Evolutionary conservation across 1,284 basidiomycete genomes (phyloP).

Genomic region (Quambalaria eucalypti): DNA sequence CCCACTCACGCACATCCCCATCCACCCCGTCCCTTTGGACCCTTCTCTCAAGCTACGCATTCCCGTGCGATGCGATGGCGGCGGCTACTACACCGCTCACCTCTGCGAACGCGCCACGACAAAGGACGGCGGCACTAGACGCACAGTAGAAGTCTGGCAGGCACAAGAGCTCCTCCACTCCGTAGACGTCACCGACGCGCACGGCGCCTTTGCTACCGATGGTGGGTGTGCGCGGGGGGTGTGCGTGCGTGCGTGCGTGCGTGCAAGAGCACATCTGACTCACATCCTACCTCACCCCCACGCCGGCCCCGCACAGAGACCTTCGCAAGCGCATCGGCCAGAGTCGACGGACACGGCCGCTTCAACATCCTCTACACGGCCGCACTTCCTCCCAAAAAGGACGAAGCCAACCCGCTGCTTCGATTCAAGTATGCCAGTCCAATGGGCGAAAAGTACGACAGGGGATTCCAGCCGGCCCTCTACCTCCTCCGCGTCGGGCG

Average conservation of each 20-base stretch:
- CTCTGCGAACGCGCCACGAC: not conserved
- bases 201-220: conserved; percentile 59
- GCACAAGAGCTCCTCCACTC: not conserved
- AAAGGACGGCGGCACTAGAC: not conserved
- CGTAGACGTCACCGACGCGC: conserved; percentile 56
- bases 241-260: not conserved
- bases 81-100: not conserved
- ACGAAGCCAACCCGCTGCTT: conserved; percentile 6
- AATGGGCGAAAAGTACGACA: conserved; percentile 33
- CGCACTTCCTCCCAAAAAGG: conserved; percentile 14
- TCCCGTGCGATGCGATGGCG: not conserved
- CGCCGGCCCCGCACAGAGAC: not conserved
- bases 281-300: not conserved
- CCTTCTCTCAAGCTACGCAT: not conserved
- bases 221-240: conserved; percentile 48
- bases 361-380: conserved; percentile 53
- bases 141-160: not conserved
- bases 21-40: not conserved
- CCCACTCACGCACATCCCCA: not conserved
- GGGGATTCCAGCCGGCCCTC: conserved; percentile 51
- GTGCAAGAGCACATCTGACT: not conserved
- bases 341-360: conserved; percentile 49
- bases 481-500: conserved; percentile 6
- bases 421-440: conserved; percentile 15
- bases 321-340: not conserved